phyloP scores from a whole-genome alignment of 768 basidiomycete species.

The Boletus vinaceobasis region DNA sequence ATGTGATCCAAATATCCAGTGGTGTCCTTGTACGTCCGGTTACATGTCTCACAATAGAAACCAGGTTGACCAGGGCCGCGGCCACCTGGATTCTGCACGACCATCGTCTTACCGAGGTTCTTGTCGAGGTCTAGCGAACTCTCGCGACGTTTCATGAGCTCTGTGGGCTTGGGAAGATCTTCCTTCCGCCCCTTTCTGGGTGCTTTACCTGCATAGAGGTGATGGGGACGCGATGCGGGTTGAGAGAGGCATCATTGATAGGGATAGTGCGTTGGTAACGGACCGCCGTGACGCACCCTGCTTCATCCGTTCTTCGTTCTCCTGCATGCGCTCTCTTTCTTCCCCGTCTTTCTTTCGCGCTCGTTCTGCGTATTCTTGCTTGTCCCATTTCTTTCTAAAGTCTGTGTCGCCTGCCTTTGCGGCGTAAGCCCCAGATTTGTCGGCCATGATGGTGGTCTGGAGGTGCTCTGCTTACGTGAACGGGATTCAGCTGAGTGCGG shows the following conservation, averaged over 20 bases:
- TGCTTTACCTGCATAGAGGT: constrained; percentile 64
- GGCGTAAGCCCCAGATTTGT: constrained; percentile 35
- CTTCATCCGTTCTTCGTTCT: constrained; percentile 80
- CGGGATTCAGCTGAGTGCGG: too few species aligned
- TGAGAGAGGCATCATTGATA: background rate
- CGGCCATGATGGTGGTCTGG: constrained; percentile 21
- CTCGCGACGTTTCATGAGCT: constrained; percentile 88
- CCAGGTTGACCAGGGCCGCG: constrained; percentile 89
- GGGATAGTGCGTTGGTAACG: background rate
- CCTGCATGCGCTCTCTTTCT: constrained; percentile 77
- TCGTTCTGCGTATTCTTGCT: constrained; percentile 82
- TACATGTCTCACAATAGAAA: constrained; percentile 91
- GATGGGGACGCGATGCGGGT: background rate
- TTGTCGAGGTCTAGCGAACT: constrained; percentile 85
- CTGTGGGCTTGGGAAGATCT: constrained; percentile 89
- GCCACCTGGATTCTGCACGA: constrained; percentile 81
- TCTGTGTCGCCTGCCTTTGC: constrained; percentile 57
- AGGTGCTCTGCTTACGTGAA: background rate
- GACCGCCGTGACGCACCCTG: constrained; percentile 53
- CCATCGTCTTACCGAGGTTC: constrained; percentile 92
- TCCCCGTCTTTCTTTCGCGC: constrained; percentile 81
- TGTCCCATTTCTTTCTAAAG: constrained; percentile 92
- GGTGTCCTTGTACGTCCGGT: constrained; percentile 89
- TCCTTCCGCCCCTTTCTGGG: constrained; percentile 61
- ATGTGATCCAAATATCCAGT: constrained; percentile 94